Percentiles rank a stretch among this genome's conserved stretches.
Evolutionary conservation across 441 rosid species (phyloP).

Genomic region (Bruguiera hainesii): DNA sequence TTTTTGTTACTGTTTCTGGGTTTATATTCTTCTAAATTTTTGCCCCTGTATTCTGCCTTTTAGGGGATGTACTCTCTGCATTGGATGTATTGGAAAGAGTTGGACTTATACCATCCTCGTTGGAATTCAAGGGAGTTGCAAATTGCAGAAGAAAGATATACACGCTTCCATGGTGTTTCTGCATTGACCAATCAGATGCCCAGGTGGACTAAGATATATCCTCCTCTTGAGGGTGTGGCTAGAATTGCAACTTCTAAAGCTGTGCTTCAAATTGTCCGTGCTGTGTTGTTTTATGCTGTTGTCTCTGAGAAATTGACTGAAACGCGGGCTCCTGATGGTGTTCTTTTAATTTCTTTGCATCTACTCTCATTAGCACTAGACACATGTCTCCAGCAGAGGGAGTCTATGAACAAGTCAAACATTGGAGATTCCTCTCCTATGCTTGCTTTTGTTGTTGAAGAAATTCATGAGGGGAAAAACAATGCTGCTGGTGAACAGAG

Average conservation of each 20-base stretch:
- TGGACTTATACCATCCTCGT: slow-evolving; percentile 94
- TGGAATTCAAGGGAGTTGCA: slow-evolving; percentile 94
- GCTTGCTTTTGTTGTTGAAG: slow-evolving; percentile 64
- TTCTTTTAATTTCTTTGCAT: slow-evolving; percentile 76
- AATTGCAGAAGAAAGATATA: slow-evolving; percentile 93
- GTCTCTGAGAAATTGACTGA: slow-evolving; percentile 53
- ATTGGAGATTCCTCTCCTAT: slow-evolving; percentile 43
- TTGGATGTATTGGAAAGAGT: slow-evolving; percentile 82
- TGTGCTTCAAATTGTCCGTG: slow-evolving; percentile 63
- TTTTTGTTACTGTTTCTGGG: slow-evolving; percentile 18
- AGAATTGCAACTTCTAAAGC: slow-evolving; percentile 75
- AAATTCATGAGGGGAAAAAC: slow-evolving; percentile 45
- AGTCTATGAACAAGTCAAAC: slow-evolving; percentile 28
- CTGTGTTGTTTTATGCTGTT: slow-evolving; percentile 78
- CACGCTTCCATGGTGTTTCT: slow-evolving; percentile 64
- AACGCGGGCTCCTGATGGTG: slow-evolving; percentile 77
- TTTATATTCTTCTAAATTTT: slow-evolving; percentile 10
- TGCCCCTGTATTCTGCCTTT: slow-evolving; percentile 17
- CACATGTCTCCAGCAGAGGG: slow-evolving; percentile 58
- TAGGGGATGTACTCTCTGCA: slow-evolving; percentile 91
- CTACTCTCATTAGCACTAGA: slow-evolving; percentile 77
- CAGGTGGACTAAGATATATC: slow-evolving; percentile 71
- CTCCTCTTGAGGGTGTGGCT: slow-evolving; percentile 71
- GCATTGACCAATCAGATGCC: slow-evolving; percentile 89
- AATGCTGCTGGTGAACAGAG: slow-evolving; percentile 56